These are phyloP conservation scores for Penicillium verhagenii DNA, from an alignment of 495 filamentous ascomycete species.

Conservation along the genomic window DNA sequence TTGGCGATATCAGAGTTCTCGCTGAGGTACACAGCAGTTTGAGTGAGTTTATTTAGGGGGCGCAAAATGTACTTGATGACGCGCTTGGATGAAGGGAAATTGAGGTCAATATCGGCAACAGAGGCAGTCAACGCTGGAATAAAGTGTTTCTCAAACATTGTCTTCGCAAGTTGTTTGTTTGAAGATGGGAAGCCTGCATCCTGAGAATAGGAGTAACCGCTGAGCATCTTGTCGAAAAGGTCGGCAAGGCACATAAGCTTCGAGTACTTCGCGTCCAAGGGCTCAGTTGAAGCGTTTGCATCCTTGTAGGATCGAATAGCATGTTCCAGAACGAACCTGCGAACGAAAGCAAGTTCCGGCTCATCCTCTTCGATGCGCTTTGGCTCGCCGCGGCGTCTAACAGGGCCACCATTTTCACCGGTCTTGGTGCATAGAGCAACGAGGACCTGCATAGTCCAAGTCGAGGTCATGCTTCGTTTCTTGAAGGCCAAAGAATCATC, in stretches of 20 bases:
- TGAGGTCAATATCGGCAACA: conserved; percentile 92
- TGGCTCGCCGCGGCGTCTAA: conserved; percentile 39
- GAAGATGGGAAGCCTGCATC: conserved; percentile 48
- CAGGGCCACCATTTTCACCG: conserved; percentile 58
- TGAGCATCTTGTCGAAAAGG: conserved; percentile 89
- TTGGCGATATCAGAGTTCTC: conserved; percentile 70
- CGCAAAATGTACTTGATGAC: conserved; percentile 95
- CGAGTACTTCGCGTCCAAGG: conserved; percentile 83
- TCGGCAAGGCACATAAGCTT: conserved; percentile 83
- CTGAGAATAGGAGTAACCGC: conserved; percentile 64
- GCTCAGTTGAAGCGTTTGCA: conserved; percentile 72
- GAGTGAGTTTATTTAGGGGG: conserved; percentile 81
- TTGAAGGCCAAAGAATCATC: conserved; percentile 72
- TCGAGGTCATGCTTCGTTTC: conserved; percentile 80
- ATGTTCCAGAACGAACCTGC: conserved; percentile 92
- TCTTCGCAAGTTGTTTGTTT: conserved; percentile 72
- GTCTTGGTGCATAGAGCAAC: conserved; percentile 87
- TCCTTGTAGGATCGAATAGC: conserved; percentile 90
- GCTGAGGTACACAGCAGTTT: conserved; percentile 81
- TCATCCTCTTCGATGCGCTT: conserved; percentile 73
- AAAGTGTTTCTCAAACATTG: conserved; percentile 99
- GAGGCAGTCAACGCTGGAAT: conserved; percentile 84
- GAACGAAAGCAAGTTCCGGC: conserved; percentile 84
- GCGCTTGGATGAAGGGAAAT: conserved; percentile 87
- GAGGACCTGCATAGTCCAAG: conserved; percentile 79